Evolutionary conservation across 768 basidiomycete species (phyloP), one percentile per base, ranked within the genome.

Genomic region (Asterophora lycoperdoides): DNA sequence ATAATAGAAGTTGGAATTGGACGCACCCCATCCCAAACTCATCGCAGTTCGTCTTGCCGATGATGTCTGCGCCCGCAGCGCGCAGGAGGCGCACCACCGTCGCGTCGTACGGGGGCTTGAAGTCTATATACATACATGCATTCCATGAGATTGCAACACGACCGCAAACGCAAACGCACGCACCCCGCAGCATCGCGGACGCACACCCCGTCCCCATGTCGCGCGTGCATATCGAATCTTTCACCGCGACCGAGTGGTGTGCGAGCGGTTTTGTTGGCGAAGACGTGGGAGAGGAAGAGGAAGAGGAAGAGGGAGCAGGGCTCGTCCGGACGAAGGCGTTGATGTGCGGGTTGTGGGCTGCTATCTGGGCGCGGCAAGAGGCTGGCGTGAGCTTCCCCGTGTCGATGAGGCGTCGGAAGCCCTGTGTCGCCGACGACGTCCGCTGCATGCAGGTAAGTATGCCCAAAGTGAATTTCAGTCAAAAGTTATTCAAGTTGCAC

Each of bases 21-120:
- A 66, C 82, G 15, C 49, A 93, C 86, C 95, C 95, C 95, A 98
- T 98, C 1, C 95, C 95, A 66, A 98, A 98, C 67, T 98, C 94
- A 62, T 99, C 95, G 64, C 92, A 91, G 61, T 95, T 94, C 1
- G 93, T 85, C 68, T 96, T 96, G 1, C 93, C 95, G 1, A 87
- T 60, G 9, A 97, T 76, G 14, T 79, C 66, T 0, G 85, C 92
- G 0, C 92, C 93, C 0, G 73, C 68, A 0, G 70, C 53, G 1
- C 74, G 71, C 2, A 98, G 66, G 8, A 83, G 67, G 4, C 67
- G 51, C 0, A 96, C 89, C 5, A 87, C 88, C 1, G 92, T 95
- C 41, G 95, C 90, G 62, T 92, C 87, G 60, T 87, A 92, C 0
- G 91, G 90, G 0, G 94, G 81, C 0, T 57, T 64, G 60, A 89